phyloP scores from a whole-genome alignment of 1,284 basidiomycete genomes.

The Cerrena zonata region DNA sequence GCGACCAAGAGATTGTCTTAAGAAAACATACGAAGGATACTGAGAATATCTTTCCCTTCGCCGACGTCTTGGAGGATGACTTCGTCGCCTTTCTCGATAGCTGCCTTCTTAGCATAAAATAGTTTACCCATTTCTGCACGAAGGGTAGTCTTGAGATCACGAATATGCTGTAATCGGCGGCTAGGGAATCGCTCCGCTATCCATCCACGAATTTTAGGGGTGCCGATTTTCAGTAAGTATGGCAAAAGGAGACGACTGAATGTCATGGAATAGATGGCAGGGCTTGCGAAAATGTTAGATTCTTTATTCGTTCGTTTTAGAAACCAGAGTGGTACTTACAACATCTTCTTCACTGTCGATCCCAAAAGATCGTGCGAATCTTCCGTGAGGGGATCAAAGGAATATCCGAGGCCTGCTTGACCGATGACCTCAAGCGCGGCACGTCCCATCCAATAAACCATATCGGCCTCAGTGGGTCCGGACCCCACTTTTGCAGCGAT shows the following conservation, averaged over 20 bases:
- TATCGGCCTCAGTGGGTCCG: constrained; percentile 24
- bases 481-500: constrained; percentile 11
- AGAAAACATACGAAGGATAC: constrained; percentile 31
- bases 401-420: constrained; percentile 32
- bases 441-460: constrained; percentile 30
- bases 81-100: constrained; percentile 17
- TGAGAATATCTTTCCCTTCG: constrained; percentile 41
- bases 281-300: neutral
- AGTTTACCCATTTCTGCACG: constrained; percentile 31
- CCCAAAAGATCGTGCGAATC: constrained; percentile 21
- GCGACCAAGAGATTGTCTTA: too few species aligned
- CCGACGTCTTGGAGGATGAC: constrained; percentile 25
- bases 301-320: neutral
- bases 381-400: constrained; percentile 28
- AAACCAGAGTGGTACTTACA: constrained; percentile 17
- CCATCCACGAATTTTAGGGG: constrained; percentile 3
- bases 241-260: neutral
- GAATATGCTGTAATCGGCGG: constrained; percentile 26
- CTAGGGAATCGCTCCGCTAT: constrained; percentile 27
- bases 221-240: neutral
- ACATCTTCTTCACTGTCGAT: constrained; percentile 25
- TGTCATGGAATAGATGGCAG: neutral
- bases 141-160: constrained; percentile 30
- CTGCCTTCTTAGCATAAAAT: constrained; percentile 27
- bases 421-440: constrained; percentile 34